These are phyloP conservation scores for Balamuthia mandrillaris DNA, from an alignment of 208 protist species.

Conservation along the genomic window DNA sequence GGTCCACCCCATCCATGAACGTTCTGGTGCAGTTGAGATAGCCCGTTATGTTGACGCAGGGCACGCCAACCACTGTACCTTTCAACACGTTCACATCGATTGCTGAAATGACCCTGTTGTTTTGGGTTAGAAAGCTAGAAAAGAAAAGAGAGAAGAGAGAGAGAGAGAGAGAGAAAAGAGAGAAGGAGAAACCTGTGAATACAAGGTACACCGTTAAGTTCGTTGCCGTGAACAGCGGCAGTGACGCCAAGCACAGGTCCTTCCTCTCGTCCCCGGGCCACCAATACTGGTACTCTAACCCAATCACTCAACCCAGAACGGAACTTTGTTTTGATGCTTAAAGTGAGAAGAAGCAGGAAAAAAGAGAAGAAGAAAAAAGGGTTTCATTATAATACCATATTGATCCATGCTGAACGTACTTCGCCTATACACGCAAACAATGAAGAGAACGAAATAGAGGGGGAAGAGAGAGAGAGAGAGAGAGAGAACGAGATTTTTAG, in stretches of 20 bases:
- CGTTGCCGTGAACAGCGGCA: conserved; percentile 45
- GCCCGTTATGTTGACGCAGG: conserved; percentile 24
- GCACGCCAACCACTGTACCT: conserved; percentile 34
- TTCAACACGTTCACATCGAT: not conserved
- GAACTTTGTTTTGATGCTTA: not conserved
- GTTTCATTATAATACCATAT: no score
- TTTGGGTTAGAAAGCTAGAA: not conserved
- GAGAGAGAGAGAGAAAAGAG: not conserved
- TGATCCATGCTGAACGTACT: conserved; percentile 26
- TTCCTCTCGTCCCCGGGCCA: conserved; percentile 1
- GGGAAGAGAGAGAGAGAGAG: not conserved
- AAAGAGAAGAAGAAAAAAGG: not conserved
- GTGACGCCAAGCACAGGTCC: conserved; percentile 41
- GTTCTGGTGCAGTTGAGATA: conserved; percentile 7
- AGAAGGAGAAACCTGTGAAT: conserved; percentile 22
- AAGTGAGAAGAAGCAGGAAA: not conserved
- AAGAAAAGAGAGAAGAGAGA: not conserved
- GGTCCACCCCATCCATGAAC: conserved; percentile 44
- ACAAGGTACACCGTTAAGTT: conserved; percentile 44
- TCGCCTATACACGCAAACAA: conserved; percentile 22
- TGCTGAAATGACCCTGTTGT: no score
- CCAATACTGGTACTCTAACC: conserved; percentile 9
- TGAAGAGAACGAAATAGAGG: not conserved
- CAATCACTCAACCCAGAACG: conserved; percentile 4
- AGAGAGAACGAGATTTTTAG: not conserved